These are phyloP conservation scores for Cryptococcus sp. DNA, from an alignment of 1,284 basidiomycete genomes.

Conservation along the genomic window DNA sequence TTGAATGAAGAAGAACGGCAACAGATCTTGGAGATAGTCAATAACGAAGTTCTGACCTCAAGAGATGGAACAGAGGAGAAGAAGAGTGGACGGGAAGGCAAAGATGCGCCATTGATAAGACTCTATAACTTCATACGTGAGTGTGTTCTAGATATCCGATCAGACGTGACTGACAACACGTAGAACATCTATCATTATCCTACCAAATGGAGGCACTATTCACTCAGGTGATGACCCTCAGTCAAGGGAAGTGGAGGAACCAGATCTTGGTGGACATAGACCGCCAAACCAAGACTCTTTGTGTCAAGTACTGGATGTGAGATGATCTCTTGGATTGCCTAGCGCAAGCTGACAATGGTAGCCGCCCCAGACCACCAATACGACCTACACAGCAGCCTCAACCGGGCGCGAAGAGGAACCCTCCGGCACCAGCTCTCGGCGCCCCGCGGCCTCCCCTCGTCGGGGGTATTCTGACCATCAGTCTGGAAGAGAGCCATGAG, in stretches of 20 bases:
- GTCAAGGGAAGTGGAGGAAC: conserved; percentile 30
- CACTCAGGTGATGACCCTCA: conserved; percentile 31
- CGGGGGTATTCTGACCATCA: conserved; percentile 30
- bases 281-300: conserved; percentile 24
- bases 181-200: conserved; percentile 39
- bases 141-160: conserved; percentile 1
- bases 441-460: conserved; percentile 17
- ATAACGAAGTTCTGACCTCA: conserved; percentile 29
- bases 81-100: conserved; percentile 1
- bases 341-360: neutral
- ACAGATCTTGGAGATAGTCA: conserved; percentile 37
- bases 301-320: conserved; percentile 38
- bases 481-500: conserved; percentile 16
- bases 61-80: conserved; percentile 8
- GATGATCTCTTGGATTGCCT: conserved; percentile 2
- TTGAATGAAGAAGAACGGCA: conserved; percentile 30
- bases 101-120: conserved; percentile 38
- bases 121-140: conserved; percentile 40
- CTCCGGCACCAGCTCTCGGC: conserved; percentile 1
- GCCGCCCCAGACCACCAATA: neutral
- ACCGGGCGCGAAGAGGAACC: neutral
- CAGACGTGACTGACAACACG: neutral
- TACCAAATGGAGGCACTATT: conserved; percentile 40
- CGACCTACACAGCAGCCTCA: conserved; percentile 9
- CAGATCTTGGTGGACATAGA: conserved; percentile 38